Conservation (phyloP, 768 basidiomycete species). For the Lentinula lateritia region DNA sequence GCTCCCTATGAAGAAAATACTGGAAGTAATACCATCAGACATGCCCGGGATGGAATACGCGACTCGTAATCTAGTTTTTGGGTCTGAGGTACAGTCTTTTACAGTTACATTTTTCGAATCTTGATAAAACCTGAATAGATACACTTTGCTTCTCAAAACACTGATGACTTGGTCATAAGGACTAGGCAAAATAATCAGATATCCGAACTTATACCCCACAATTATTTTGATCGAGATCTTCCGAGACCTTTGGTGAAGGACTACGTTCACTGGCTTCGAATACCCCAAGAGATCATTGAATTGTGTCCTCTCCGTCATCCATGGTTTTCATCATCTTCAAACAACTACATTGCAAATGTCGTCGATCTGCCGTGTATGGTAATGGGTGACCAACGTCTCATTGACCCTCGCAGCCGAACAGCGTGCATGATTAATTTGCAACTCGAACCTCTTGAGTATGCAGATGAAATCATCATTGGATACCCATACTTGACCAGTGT, state of each 20-base stretch:
- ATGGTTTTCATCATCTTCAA: conserved; percentile 17
- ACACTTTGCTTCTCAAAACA: conserved; percentile 18
- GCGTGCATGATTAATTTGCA: conserved; percentile 21
- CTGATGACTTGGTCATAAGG: conserved; percentile 21
- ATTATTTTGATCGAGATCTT: conserved; percentile 17
- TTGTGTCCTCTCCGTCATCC: conserved; percentile 18
- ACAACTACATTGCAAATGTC: conserved; percentile 20
- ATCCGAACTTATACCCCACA: conserved; percentile 30
- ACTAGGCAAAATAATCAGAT: conserved; percentile 8
- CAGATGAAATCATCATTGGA: conserved; percentile 17
- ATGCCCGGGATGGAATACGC: conserved; percentile 23
- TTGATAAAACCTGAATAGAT: conserved; percentile 15
- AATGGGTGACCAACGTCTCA: conserved; percentile 9
- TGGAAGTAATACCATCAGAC: conserved; percentile 28
- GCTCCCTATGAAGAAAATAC: conserved; percentile 10
- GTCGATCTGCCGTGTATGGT: not conserved
- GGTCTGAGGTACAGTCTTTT: conserved; percentile 15
- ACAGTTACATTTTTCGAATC: no score
- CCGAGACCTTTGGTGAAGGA: conserved; percentile 16
- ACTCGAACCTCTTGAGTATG: conserved; percentile 18
- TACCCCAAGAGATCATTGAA: conserved; percentile 17
- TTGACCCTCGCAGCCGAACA: conserved; percentile 21
- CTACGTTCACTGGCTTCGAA: conserved; percentile 25
- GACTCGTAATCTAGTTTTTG: conserved; percentile 15
- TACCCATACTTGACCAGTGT: not conserved